Evolutionary conservation across 345 rosid species (phyloP).

Genomic region (Eucalyptus grandis): DNA sequence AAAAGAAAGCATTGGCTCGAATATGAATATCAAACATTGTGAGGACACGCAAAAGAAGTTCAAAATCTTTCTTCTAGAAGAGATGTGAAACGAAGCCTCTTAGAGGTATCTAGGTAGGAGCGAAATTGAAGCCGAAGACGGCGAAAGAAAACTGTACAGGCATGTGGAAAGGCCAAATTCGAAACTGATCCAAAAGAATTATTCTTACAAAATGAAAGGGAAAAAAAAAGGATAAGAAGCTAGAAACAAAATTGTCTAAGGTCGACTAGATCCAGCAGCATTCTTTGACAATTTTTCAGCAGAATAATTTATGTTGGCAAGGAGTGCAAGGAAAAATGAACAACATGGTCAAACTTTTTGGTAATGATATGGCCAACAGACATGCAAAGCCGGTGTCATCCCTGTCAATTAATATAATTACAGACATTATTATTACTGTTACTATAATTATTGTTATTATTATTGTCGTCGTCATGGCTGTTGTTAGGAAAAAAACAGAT

Average conservation of each 20-base stretch:
- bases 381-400: not conserved
- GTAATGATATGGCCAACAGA: not conserved
- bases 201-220: not conserved
- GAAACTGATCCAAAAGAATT: not conserved
- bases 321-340: not conserved
- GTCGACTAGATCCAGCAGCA: not conserved
- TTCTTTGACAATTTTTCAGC: not conserved
- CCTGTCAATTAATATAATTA: not conserved
- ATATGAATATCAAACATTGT: not conserved
- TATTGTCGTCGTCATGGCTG: not conserved
- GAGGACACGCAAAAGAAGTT: not conserved
- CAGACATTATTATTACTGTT: not conserved
- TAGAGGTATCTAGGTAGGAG: not conserved
- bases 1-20: not conserved
- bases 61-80: not conserved
- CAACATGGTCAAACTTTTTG: not conserved
- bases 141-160: not conserved
- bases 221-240: not conserved
- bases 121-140: not conserved
- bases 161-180: not conserved
- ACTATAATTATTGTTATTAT: not conserved
- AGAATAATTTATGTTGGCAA: not conserved
- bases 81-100: not conserved
- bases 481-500: not conserved
- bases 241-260: not conserved